These are phyloP conservation scores for Melaleuca alternifolia DNA, from an alignment of 345 rosid genomes.

Conservation along the genomic window DNA sequence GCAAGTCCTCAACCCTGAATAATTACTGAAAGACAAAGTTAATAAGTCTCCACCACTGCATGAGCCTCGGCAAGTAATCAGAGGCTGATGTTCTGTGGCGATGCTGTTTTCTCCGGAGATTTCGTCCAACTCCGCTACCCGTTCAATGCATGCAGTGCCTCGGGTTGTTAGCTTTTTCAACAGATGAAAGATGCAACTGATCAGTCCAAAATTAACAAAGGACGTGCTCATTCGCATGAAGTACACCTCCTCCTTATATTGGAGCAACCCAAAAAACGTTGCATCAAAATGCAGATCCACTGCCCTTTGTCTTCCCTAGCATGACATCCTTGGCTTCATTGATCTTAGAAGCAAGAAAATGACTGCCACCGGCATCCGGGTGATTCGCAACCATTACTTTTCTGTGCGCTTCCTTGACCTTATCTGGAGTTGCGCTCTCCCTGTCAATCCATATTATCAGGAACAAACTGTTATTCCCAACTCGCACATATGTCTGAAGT, in stretches of 20 bases:
- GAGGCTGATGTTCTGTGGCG: neutral
- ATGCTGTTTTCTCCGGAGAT: neutral
- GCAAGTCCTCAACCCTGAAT: neutral
- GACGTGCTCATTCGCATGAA: neutral
- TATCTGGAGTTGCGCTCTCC: conserved; percentile 52
- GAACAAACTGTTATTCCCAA: neutral
- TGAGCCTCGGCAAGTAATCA: neutral
- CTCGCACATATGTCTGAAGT: neutral
- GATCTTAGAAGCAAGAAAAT: conserved; percentile 84
- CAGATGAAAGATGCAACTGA: neutral
- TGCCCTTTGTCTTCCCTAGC: conserved; percentile 63
- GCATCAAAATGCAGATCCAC: conserved; percentile 61
- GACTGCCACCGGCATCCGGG: conserved; percentile 92
- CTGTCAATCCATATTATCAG: conserved; percentile 19
- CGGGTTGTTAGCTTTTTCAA: neutral
- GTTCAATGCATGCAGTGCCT: neutral
- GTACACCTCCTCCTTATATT: neutral
- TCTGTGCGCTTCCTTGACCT: conserved; percentile 86
- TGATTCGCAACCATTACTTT: conserved; percentile 91
- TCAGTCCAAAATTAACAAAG: neutral
- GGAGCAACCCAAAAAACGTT: neutral
- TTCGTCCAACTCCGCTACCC: neutral
- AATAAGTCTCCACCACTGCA: neutral
- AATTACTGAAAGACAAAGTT: neutral
- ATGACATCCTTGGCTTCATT: conserved; percentile 82